Percentiles rank a stretch among this genome's conserved stretches.
These are phyloP conservation scores for Elymus sibiricus DNA, from an alignment of 176 grass and related monocot genomes.

Conservation along the genomic window DNA sequence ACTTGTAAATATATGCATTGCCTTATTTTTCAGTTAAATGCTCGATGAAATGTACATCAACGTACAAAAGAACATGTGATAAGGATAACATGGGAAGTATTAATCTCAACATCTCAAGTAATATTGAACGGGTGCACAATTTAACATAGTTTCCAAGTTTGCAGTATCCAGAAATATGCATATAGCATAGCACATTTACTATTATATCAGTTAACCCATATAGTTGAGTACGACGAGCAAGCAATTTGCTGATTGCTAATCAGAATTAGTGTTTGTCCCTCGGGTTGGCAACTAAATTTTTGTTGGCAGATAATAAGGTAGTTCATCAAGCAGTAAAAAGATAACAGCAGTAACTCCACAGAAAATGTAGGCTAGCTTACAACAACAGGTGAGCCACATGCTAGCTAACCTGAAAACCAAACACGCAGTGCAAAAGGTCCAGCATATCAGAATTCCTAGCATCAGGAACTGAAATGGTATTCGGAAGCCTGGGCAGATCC, in stretches of 20 bases:
- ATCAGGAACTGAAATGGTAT: slow-evolving; percentile 56
- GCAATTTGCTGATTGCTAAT: background rate
- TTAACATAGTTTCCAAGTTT: background rate
- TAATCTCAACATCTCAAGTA: background rate
- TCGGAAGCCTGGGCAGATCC: slow-evolving; percentile 70
- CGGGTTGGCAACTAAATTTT: background rate
- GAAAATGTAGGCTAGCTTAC: background rate
- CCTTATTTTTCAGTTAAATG: background rate
- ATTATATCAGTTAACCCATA: background rate
- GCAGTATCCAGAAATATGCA: background rate
- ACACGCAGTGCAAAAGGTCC: slow-evolving; percentile 84
- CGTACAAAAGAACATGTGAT: background rate
- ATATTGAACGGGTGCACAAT: background rate
- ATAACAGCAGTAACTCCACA: background rate
- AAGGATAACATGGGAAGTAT: background rate
- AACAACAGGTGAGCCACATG: background rate
- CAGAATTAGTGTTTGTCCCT: background rate
- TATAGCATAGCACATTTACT: too few species aligned
- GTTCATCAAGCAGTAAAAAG: background rate
- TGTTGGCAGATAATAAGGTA: background rate
- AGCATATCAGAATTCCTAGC: slow-evolving; percentile 88
- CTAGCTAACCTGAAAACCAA: slow-evolving; percentile 91
- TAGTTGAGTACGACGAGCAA: background rate
- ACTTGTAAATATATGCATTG: background rate
- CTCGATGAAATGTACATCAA: background rate